Percentiles rank a stretch among this genome's conserved stretches.
Evolutionary conservation across 1,284 basidiomycete genomes (phyloP).

Genomic region (Vanrija pseudolonga): DNA sequence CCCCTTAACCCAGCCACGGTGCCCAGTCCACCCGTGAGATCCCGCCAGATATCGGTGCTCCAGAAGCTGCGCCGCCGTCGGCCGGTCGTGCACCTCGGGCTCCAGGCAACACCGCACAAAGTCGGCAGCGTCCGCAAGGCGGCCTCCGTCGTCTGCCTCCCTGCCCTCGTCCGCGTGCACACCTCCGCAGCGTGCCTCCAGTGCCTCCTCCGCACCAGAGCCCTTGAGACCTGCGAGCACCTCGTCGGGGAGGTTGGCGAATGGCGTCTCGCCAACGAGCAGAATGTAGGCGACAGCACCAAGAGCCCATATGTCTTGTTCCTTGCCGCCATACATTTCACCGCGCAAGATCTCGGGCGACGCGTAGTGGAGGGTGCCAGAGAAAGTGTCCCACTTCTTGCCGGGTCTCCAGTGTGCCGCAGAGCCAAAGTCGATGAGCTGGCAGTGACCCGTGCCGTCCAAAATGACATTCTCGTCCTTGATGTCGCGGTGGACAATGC

Average conservation of each 20-base stretch:
- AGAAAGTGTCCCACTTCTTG: constrained; percentile 89
- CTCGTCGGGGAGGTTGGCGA: constrained; percentile 56
- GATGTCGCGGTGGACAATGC: constrained; percentile 95
- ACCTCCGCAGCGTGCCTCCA: constrained; percentile 37
- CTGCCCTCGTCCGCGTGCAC: constrained; percentile 30
- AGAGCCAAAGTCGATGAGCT: constrained; percentile 90
- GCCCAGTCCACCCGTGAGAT: constrained; percentile 39
- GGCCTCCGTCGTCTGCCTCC: constrained; percentile 45
- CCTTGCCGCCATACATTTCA: constrained; percentile 89
- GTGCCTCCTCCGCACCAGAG: constrained; percentile 28
- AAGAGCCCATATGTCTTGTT: constrained; percentile 97
- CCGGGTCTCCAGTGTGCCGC: constrained; percentile 68
- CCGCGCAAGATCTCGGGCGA: constrained; percentile 94
- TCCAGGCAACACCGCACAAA: constrained; percentile 46
- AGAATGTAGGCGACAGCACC: constrained; percentile 97
- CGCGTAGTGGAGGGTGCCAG: constrained; percentile 83
- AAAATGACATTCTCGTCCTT: constrained; percentile 93
- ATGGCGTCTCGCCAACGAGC: constrained; percentile 91
- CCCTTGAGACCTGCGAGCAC: constrained; percentile 37
- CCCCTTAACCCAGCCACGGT: constrained; percentile 35
- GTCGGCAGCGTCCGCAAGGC: constrained; percentile 44
- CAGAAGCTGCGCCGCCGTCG: constrained; percentile 41
- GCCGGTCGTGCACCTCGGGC: constrained; percentile 35
- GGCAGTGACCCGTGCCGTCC: constrained; percentile 59
- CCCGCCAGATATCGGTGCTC: constrained; percentile 43